Evolutionary conservation across 1,139 yeast species (phyloP).

Genomic region (Pichia inconspicua): DNA sequence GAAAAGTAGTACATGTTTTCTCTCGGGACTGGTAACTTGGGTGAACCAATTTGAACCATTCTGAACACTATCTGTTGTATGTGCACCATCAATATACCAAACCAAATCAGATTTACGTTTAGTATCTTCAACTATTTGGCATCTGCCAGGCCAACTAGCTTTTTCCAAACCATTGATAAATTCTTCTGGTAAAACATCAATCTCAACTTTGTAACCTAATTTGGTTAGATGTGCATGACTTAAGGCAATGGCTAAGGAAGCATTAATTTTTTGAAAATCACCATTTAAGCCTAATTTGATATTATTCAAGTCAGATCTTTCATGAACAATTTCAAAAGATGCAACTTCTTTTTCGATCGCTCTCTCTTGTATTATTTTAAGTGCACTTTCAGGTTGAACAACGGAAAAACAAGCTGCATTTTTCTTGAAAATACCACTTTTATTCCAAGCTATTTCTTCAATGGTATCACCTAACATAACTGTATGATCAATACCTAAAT

Average conservation of each 20-base stretch:
- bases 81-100: conserved; percentile 95
- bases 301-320: conserved; percentile 32
- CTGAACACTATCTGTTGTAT: conserved; percentile 76
- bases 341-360: conserved; percentile 57
- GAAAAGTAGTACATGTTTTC: conserved; percentile 52
- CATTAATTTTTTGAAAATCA: conserved; percentile 76
- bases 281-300: conserved; percentile 75
- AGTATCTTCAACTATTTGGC: conserved; percentile 54
- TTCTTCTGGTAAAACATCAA: conserved; percentile 44
- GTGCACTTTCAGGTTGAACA: conserved; percentile 41
- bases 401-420: conserved; percentile 63
- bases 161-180: conserved; percentile 57
- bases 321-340: conserved; percentile 44
- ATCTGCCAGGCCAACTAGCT: conserved; percentile 91
- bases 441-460: conserved; percentile 91
- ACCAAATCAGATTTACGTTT: conserved; percentile 40
- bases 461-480: conserved; percentile 82
- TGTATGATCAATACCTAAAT: conserved; percentile 90
- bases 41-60: conserved; percentile 80
- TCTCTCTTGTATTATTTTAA: conserved; percentile 48
- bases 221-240: conserved; percentile 54
- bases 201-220: conserved; percentile 31
- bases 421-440: conserved; percentile 82
- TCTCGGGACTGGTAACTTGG: conserved; percentile 24
- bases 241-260: conserved; percentile 78